Conservation (phyloP, 2,329 filamentous ascomycete genomes). For the Fusarium chaquense region DNA sequence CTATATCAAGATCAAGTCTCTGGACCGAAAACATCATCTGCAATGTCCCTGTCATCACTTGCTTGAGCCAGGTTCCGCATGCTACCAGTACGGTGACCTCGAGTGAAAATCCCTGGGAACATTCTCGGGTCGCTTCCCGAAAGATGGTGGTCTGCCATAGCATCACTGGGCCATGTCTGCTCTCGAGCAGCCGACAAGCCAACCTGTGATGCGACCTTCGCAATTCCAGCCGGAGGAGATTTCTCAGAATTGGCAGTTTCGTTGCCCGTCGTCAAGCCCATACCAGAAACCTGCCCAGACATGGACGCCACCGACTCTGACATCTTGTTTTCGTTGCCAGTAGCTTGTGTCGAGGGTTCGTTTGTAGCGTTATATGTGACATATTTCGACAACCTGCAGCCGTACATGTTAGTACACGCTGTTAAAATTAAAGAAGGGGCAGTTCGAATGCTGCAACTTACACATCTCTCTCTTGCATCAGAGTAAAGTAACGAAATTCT, state of each 20-base stretch:
- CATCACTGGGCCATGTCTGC: constrained; percentile 54
- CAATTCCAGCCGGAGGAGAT: constrained; percentile 23
- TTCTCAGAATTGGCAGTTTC: constrained; percentile 23
- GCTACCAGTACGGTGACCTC: constrained; percentile 60
- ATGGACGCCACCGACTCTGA: constrained; percentile 37
- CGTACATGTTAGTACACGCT: constrained; percentile 8
- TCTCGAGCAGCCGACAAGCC: constrained; percentile 48
- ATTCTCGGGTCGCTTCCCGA: constrained; percentile 74
- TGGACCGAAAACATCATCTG: constrained; percentile 36
- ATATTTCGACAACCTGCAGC: constrained; percentile 58
- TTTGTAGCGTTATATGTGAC: constrained; percentile 52
- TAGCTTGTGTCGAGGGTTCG: constrained; percentile 31
- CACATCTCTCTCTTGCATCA: constrained; percentile 87
- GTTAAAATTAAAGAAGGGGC: neutral
- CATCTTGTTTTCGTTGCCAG: constrained; percentile 29
- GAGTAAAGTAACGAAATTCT: constrained; percentile 88
- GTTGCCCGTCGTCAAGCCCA: constrained; percentile 5
- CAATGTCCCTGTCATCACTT: constrained; percentile 38
- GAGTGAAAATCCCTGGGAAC: constrained; percentile 76
- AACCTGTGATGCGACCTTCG: constrained; percentile 38
- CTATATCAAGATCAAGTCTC: constrained; percentile 29
- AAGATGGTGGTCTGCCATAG: constrained; percentile 60
- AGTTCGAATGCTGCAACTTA: constrained; percentile 59
- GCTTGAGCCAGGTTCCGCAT: constrained; percentile 48
- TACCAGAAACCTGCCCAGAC: constrained; percentile 10